Conservation (phyloP, 306 rosid species). For the Carpinus fangiana region DNA sequence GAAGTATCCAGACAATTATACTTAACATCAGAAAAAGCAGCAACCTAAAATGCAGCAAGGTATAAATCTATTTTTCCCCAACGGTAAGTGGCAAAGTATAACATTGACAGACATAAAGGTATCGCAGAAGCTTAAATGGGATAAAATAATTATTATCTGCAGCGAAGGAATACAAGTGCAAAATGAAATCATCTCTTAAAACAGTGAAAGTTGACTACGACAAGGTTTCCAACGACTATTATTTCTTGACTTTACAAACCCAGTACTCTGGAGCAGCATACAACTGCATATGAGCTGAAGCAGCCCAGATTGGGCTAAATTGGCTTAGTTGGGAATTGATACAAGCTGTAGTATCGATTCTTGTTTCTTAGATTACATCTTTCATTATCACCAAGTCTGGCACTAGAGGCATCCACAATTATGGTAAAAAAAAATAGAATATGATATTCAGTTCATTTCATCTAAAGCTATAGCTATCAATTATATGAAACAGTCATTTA, state of each 20-base stretch:
- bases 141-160: neutral
- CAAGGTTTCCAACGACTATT: neutral
- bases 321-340: neutral
- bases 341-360: neutral
- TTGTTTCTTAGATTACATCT: neutral
- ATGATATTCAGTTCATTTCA: constrained; percentile 5
- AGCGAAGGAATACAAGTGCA: neutral
- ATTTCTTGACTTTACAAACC: neutral
- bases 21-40: constrained; percentile 3
- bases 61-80: neutral
- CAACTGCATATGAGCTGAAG: neutral
- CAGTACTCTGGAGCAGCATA: neutral
- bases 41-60: neutral
- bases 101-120: too few species aligned
- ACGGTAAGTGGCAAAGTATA: too few species aligned
- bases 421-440: constrained; percentile 6
- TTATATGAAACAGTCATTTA: constrained; percentile 17
- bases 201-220: neutral
- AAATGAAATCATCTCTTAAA: neutral
- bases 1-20: neutral
- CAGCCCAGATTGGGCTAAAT: neutral
- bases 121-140: neutral
- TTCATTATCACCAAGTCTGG: neutral
- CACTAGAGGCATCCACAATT: neutral
- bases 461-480: neutral